Base-by-base conservation (phyloP, 2,329 filamentous ascomycete genomes). In the Tetracladium maxilliforme region DNA sequence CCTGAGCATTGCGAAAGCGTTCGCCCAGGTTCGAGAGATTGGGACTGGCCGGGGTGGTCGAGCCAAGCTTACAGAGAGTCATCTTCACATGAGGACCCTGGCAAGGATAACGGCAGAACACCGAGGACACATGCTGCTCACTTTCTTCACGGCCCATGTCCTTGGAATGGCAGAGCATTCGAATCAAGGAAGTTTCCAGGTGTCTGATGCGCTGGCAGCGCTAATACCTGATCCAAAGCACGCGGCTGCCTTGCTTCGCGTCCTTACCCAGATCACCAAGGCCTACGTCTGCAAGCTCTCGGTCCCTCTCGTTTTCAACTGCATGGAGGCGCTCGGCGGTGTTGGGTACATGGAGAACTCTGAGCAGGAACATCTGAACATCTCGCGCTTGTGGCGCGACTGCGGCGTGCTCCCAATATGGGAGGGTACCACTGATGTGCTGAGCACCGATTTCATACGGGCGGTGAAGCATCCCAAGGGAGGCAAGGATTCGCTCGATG, bases 381-480 rank as follows among this genome's bases (percentile, higher is more conserved):
- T 82, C 4, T 62, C 74, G 1, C 60, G 72, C 6, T 51, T 81
- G 2, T 70, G 70, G 37, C 62, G 78, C 6, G 76, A 82, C 36
- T 66, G 61, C 3, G 49, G 56, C 6, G 75, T 80, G 4, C 49
- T 68, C 25, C 60, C 65, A 10, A 80, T 82, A 24, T 79, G 73
- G 71, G 74, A 79, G 44, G 73, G 76, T 2, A 82, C 77, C 0
- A 79, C 74, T 0, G 74, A 80, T 37, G 71, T 83, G 6, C 54
- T 83, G 28, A 67, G 68, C 5, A 56, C 53, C 2, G 63, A 70
- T 30, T 51, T 62, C 9, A 32, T 65, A 7, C 42, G 61, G 13
- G 56, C 58, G 0, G 29, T 67, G 21, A 63, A 61, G 32, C 56
- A 64, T 17, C 44, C 54, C 1, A 44, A 44, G 14, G 36, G 42